Conservation (phyloP, 768 basidiomycete genomes). For the Rhodotorula babjevae region DNA sequence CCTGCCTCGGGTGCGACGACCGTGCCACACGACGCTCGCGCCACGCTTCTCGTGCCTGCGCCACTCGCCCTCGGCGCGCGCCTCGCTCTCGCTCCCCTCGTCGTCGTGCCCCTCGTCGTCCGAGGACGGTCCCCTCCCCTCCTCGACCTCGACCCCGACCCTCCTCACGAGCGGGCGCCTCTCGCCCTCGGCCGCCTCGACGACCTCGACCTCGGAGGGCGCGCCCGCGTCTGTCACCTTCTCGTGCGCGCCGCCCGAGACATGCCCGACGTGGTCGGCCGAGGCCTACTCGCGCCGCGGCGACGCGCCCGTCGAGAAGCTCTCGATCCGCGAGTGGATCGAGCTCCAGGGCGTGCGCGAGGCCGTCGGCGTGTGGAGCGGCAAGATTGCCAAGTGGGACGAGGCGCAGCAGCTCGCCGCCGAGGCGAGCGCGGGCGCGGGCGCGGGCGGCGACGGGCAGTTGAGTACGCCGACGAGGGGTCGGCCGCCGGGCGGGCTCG, state of each 20-base stretch:
- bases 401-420: not conserved
- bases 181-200: slow-evolving; percentile 3
- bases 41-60: slow-evolving; percentile 29
- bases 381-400: slow-evolving; percentile 31
- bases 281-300: slow-evolving; percentile 23
- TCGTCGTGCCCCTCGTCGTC: not conserved
- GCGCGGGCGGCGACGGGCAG: not conserved
- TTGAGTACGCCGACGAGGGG: not conserved
- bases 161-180: not conserved
- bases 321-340: slow-evolving; percentile 36
- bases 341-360: slow-evolving; percentile 34
- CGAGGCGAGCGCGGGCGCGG: not conserved
- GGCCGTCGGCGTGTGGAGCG: slow-evolving; percentile 35
- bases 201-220: not conserved
- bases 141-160: not conserved
- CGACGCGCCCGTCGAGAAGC: slow-evolving; percentile 34
- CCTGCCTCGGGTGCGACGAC: not conserved
- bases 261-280: slow-evolving; percentile 21
- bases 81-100: slow-evolving; percentile 1
- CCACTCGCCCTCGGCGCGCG: not conserved
- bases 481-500: slow-evolving; percentile 1
- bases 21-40: slow-evolving; percentile 5
- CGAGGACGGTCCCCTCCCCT: not conserved
- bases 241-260: slow-evolving; percentile 15
- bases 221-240: slow-evolving; percentile 15